Conservation (phyloP, 176 grass and related monocot species). For the Carex pumila region DNA sequence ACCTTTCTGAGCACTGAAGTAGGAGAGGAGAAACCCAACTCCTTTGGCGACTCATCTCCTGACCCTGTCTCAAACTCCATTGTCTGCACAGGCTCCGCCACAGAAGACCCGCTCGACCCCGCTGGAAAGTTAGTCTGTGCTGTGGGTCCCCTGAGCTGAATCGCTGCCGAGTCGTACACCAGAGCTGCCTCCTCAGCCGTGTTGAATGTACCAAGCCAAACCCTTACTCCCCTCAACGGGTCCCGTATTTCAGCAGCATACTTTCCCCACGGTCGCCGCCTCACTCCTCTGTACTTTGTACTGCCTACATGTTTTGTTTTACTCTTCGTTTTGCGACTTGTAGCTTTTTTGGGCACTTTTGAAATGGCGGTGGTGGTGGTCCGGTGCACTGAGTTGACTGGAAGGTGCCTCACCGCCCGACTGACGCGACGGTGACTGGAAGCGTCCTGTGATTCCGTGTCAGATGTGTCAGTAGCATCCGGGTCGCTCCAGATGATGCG, state of each 20-base stretch:
- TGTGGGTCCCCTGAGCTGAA: conserved; percentile 53
- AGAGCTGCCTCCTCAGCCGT: conserved; percentile 85
- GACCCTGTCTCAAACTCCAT: background rate
- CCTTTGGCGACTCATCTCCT: conserved; percentile 58
- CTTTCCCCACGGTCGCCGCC: conserved; percentile 80
- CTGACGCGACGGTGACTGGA: conserved; percentile 37
- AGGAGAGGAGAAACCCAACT: conserved; percentile 58
- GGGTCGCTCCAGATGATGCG: conserved; percentile 86
- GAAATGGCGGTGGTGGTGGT: background rate
- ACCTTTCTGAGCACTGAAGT: conserved; percentile 82
- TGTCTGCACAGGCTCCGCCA: background rate
- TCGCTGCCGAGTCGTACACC: conserved; percentile 67
- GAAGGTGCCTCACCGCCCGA: conserved; percentile 37
- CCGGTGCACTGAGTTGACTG: background rate
- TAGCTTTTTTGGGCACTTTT: background rate
- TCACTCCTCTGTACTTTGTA: conserved; percentile 75
- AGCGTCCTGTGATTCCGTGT: conserved; percentile 21
- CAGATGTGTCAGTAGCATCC: conserved; percentile 73
- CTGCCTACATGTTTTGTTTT: conserved; percentile 17
- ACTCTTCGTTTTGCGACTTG: background rate
- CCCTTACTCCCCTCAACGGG: conserved; percentile 66
- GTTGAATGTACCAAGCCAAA: conserved; percentile 96
- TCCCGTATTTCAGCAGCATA: conserved; percentile 88
- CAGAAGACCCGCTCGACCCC: background rate
- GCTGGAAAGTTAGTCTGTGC: conserved; percentile 48